phyloP scores from a whole-genome alignment of 2,329 filamentous ascomycete genomes.

The Fusarium circinatum region DNA sequence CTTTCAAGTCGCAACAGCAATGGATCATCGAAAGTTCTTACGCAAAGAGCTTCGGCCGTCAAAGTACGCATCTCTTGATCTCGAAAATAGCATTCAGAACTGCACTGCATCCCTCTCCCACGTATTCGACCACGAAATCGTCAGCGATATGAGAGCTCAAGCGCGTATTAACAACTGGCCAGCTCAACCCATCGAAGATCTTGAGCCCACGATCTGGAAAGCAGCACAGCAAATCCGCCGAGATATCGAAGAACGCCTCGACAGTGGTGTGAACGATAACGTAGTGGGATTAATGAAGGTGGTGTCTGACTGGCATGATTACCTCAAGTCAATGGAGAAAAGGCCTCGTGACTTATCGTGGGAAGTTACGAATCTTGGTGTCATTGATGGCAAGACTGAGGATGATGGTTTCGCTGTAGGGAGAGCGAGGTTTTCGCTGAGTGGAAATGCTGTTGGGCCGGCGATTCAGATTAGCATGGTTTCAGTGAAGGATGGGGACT shows the following conservation, averaged over 20 bases:
- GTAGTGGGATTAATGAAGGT: neutral
- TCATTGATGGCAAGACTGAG: neutral
- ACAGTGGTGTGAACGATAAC: neutral
- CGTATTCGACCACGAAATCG: neutral
- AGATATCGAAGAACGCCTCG: neutral
- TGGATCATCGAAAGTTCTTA: neutral
- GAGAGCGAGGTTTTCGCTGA: neutral
- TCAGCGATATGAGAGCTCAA: neutral
- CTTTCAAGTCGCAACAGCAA: neutral
- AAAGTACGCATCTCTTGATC: neutral
- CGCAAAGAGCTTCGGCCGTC: neutral
- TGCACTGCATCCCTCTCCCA: neutral
- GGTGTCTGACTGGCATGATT: conserved; percentile 1
- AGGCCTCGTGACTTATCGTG: conserved; percentile 7
- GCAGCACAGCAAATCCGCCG: neutral
- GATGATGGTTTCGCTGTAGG: neutral
- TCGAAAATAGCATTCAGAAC: neutral
- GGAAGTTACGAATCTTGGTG: conserved; percentile 4
- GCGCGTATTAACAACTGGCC: conserved; percentile 7
- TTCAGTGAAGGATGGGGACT: neutral
- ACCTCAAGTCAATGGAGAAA: neutral
- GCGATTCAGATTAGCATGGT: neutral
- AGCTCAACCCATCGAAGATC: neutral
- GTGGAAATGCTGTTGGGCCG: neutral
- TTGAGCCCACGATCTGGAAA: neutral